Conservation (phyloP, 148 eudicot species). For the Silene conica region DNA sequence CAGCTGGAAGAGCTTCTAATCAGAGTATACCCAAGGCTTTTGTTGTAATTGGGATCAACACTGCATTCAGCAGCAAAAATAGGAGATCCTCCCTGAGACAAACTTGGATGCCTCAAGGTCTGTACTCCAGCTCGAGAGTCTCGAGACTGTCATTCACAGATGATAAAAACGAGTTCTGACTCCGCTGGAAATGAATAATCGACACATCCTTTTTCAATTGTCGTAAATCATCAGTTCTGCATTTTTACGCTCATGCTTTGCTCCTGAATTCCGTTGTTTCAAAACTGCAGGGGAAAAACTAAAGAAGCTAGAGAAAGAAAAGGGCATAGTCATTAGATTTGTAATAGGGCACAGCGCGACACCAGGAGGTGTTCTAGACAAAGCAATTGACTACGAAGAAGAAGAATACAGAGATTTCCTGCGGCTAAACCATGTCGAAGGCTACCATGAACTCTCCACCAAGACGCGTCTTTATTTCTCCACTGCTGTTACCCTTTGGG, state of each 20-base stretch:
- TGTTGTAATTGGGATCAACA: constrained; percentile 71
- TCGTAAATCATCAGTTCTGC: background rate
- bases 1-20: constrained; percentile 24
- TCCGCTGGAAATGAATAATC: no score
- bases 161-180: no score
- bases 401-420: constrained; percentile 60
- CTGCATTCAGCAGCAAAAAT: constrained; percentile 84
- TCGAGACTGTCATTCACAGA: no score
- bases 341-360: constrained; percentile 72
- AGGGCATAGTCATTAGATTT: constrained; percentile 67
- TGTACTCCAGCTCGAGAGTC: background rate
- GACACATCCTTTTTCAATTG: no score
- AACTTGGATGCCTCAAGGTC: constrained; percentile 92
- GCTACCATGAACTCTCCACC: constrained; percentile 85
- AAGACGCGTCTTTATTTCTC: constrained; percentile 79
- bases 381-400: constrained; percentile 56
- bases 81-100: constrained; percentile 63
- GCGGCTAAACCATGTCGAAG: constrained; percentile 72
- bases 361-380: constrained; percentile 64
- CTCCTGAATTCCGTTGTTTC: background rate
- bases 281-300: constrained; percentile 51
- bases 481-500: constrained; percentile 61
- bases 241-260: no score
- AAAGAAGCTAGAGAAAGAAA: constrained; percentile 62
- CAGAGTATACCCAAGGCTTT: constrained; percentile 41